Percentiles rank a stretch among this genome's conserved stretches.
Evolutionary conservation across 352 stramenopile genomes (phyloP).

Genomic region (Phytophthora citrophthora): DNA sequence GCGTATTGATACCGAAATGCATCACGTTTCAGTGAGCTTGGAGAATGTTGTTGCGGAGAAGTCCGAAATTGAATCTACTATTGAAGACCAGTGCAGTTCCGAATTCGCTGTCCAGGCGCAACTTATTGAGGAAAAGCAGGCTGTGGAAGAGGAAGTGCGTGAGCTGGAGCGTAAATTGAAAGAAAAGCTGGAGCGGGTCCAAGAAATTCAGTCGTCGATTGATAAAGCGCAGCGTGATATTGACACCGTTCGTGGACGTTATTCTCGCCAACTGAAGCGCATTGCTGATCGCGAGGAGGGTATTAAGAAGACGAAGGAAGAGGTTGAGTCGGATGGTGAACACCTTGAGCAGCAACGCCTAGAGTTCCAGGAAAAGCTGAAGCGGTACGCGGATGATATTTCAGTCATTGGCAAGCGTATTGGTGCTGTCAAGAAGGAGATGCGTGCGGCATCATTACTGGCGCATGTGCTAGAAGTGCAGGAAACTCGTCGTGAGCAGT

Average conservation of each 20-base stretch:
- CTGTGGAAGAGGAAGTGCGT: constrained; percentile 74
- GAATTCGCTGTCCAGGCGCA: constrained; percentile 61
- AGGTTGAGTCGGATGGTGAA: constrained; percentile 74
- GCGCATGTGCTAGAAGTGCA: constrained; percentile 75
- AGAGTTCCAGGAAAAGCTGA: constrained; percentile 60
- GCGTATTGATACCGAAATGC: constrained; percentile 75
- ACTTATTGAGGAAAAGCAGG: constrained; percentile 61
- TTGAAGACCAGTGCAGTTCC: constrained; percentile 75
- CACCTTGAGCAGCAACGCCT: constrained; percentile 63
- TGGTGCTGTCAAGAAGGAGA: constrained; percentile 65
- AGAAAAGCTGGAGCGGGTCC: constrained; percentile 61
- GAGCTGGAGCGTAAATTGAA: constrained; percentile 76
- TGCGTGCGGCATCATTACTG: constrained; percentile 68
- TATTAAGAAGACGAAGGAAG: constrained; percentile 74
- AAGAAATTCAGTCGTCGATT: constrained; percentile 69
- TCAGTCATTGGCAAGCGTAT: constrained; percentile 69
- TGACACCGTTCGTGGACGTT: constrained; percentile 71
- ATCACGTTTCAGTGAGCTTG: constrained; percentile 78
- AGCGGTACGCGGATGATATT: constrained; percentile 58
- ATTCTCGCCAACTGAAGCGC: constrained; percentile 82
- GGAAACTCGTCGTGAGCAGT: constrained; percentile 70
- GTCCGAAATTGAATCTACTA: constrained; percentile 76
- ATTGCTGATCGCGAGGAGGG: constrained; percentile 77
- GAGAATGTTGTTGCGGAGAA: constrained; percentile 77
- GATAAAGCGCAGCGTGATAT: constrained; percentile 81